Conservation (phyloP, 169 alveolate species). For the Cryptosporidium sp. region DNA sequence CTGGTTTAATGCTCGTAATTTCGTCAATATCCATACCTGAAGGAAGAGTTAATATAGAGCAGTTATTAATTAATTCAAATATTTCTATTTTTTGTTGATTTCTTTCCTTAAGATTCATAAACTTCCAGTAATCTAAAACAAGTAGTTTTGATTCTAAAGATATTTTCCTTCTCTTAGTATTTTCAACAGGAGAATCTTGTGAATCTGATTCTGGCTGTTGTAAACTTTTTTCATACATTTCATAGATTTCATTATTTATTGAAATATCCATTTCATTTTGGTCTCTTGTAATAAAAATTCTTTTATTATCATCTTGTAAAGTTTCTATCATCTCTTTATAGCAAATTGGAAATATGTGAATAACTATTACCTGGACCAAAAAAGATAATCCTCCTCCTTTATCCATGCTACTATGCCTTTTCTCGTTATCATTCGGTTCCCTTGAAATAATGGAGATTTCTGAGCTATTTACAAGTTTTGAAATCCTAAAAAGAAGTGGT, state of each 20-base stretch:
- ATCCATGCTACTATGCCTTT: constrained; percentile 11
- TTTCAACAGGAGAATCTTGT: constrained; percentile 9
- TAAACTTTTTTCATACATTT: constrained; percentile 20
- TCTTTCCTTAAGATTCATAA: background rate
- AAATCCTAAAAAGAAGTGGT: constrained; percentile 29
- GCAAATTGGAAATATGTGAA: constrained; percentile 56
- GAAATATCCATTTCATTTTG: constrained; percentile 60
- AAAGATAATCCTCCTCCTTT: constrained; percentile 55
- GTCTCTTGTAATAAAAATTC: constrained; percentile 38
- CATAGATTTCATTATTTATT: constrained; percentile 31
- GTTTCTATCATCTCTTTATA: constrained; percentile 42
- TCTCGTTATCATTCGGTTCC: background rate
- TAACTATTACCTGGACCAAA: constrained; percentile 38
- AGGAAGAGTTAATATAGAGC: constrained; percentile 59
- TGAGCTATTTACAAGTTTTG: constrained; percentile 9
- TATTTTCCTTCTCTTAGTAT: constrained; percentile 5
- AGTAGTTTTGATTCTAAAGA: constrained; percentile 33
- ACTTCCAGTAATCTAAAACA: constrained; percentile 68
- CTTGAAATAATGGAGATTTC: background rate
- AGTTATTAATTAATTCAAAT: constrained; percentile 10
- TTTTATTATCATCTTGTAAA: constrained; percentile 17
- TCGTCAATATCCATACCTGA: constrained; percentile 62
- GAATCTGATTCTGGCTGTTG: background rate
- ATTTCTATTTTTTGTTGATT: background rate
- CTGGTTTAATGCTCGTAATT: constrained; percentile 40